Evolutionary conservation across 2,329 filamentous ascomycete species (phyloP), one percentile per base, ranked within the genome.

Genomic region (Calonectria pseudoreteaudii): DNA sequence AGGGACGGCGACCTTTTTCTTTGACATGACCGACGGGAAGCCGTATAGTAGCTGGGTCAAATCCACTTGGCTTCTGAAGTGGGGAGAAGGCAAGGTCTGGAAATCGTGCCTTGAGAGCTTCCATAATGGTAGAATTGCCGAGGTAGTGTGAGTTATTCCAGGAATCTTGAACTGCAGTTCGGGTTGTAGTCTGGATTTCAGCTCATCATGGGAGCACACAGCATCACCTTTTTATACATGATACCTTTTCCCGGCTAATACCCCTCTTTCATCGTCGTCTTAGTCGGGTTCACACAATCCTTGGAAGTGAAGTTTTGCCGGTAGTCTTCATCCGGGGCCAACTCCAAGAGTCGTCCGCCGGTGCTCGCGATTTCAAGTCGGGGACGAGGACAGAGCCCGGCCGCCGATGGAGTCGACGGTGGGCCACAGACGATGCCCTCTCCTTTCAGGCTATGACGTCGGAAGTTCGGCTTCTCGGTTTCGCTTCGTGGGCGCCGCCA

Each of bases 101-200:
- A 14, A 65, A 65, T 65, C 20, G 60, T 6, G 41, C 60, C 20
- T 65, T 65, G 38, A 65, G 60, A 16, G 60, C 60, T 34, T 65
- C 60, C 60, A 65, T n/a, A n/a, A n/a, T 65, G 28, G 23, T 30
- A 26, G n/a, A 28, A 44, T 38, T 8, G n/a, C n/a, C n/a, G n/a
- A n/a, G n/a, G n/a, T n/a, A 18, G 6, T 30, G 10, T 10, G 11
- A 53, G 26, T 8, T 53, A 9, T 47, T 47, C 18, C 23, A 6
- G 14, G 28, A 9, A 34, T n/a, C 0, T 65, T 65, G 41, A 18
- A 34, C 34, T 65, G 28, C 20, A 62, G 38, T 18, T 38, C 9
- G 8, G n/a, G 38, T 14, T 23, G 53, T 26, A 26, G 53, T 20
- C 18, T 62, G 34, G 4, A 34, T 34, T 30, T 8, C 9, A 18